These are phyloP conservation scores for Hypoxylon perforatum DNA, from an alignment of 495 filamentous ascomycete genomes.

Conservation along the genomic window DNA sequence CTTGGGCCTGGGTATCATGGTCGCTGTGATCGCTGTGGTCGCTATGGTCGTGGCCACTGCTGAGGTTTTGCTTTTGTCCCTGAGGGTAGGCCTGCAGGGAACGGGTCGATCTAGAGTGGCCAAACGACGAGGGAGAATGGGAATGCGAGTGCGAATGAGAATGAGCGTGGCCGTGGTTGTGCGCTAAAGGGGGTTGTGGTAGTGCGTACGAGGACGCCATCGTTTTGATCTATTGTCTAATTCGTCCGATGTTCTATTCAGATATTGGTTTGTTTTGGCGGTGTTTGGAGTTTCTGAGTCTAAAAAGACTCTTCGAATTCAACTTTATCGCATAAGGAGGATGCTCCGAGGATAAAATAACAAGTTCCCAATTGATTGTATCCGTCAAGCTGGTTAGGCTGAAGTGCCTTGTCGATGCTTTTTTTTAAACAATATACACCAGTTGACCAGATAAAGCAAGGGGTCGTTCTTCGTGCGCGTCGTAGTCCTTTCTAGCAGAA, in stretches of 20 bases:
- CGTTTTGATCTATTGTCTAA: conserved; percentile 13
- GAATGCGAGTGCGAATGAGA: conserved; percentile 54
- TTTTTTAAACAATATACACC: conserved; percentile 13
- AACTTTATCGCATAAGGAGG: conserved; percentile 24
- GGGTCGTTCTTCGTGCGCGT: conserved; percentile 19
- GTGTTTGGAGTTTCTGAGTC: conserved; percentile 10
- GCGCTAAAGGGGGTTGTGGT: conserved; percentile 58
- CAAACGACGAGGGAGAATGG: conserved; percentile 51
- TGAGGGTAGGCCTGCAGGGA: conserved; percentile 42
- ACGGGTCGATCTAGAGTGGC: conserved; percentile 44
- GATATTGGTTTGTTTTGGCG: background rate
- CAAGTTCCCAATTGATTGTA: conserved; percentile 6
- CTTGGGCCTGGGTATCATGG: conserved; percentile 50
- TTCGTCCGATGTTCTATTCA: conserved; percentile 9
- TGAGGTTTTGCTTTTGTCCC: conserved; percentile 38
- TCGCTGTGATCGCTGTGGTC: conserved; percentile 48
- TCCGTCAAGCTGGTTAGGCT: background rate
- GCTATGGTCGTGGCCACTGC: conserved; percentile 41
- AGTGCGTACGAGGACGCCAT: conserved; percentile 65
- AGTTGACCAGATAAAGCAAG: conserved; percentile 11
- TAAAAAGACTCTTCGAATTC: conserved; percentile 10
- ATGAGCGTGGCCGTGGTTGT: conserved; percentile 54
- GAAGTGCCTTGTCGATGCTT: conserved; percentile 7
- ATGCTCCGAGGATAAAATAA: conserved; percentile 7
- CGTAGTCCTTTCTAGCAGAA: background rate